phyloP scores from a whole-genome alignment of 2,329 filamentous ascomycete species.

The Chalaropsis thielavioides region DNA sequence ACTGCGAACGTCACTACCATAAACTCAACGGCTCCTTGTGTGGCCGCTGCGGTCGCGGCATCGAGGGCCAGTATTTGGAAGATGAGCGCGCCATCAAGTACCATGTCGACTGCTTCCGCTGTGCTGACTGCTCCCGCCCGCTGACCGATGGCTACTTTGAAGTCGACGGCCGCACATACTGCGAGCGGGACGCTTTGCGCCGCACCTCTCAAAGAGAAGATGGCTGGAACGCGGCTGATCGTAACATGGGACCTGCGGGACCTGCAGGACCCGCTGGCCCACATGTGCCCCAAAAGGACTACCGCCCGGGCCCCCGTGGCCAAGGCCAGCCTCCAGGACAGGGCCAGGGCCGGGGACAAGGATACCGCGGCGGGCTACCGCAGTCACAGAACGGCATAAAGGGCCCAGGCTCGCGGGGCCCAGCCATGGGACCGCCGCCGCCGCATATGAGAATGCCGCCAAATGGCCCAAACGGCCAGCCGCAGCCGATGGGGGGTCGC shows the following conservation, averaged over 20 bases:
- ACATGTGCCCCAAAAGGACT: conserved; percentile 8
- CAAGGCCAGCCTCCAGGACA: too few species aligned
- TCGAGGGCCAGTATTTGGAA: conserved; percentile 87
- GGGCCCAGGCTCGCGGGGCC: conserved; percentile 19
- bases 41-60: conserved; percentile 62
- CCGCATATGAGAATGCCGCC: background rate
- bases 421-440: conserved; percentile 3
- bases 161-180: conserved; percentile 64
- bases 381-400: conserved; percentile 21
- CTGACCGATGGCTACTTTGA: conserved; percentile 84
- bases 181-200: conserved; percentile 69
- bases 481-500: conserved; percentile 18
- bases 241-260: too few species aligned
- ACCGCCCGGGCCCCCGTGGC: conserved; percentile 13
- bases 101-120: conserved; percentile 76
- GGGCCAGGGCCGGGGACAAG: conserved; percentile 1
- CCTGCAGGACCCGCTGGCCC: conserved; percentile 13
- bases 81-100: conserved; percentile 66
- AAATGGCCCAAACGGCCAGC: conserved; percentile 11
- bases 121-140: conserved; percentile 58
- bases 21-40: conserved; percentile 79
- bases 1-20: conserved; percentile 88
- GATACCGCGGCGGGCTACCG: conserved; percentile 8
- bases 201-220: conserved; percentile 24
- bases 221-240: conserved; percentile 10